Base-by-base conservation (phyloP, 192 early-diverging fungal species). In the Entophlyctis luteolus region DNA sequence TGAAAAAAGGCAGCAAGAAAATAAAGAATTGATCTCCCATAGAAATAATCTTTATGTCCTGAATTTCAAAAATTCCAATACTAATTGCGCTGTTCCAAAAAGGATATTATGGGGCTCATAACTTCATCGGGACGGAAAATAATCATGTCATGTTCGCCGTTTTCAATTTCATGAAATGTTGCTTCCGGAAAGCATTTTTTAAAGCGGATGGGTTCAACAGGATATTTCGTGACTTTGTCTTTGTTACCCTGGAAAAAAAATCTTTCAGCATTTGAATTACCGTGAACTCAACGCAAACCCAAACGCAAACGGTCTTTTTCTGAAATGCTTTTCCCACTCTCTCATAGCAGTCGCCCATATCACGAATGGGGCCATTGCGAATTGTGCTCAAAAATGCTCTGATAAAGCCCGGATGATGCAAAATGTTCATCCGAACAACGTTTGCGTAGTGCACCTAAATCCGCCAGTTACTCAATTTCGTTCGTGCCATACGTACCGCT, bases 331-430 rank as follows among this genome's bases (percentile, higher is more conserved):
- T 52, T 52, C 49, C 8, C 18, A 52, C 28, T 18, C 49, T 8
- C 25, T 52, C 25, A 8, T 52, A 52, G 49, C 18, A 8, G 25
- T 54, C 23, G 4, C 4, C 48, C 56, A 22, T 34, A 34, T 22
- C 33, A 5, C 56, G 4, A 22, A 58, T 58, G 22, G 56, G 56
- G 10, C 56, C 56, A 34, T 34, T 14, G 4, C 14, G 12, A n/a
- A 65, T 31, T 4, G 59, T 62, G 36, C 39, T 29, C 23, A n/a
- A 4, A 29, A 53, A 42, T 16, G 37, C 34, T 4, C 59, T 10
- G 14, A 62, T 52, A 46, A 48, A 52, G 18, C 59, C 59, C 14
- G 59, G 59, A 29, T 62, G 59, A 25, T 62, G 29, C 4, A 52
- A 4, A 27, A 62, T 46, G 42, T 42, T n/a, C 34, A 48, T 3